Conservation (phyloP, 1,139 yeast species). For the Magnusiomyces paraingens region DNA sequence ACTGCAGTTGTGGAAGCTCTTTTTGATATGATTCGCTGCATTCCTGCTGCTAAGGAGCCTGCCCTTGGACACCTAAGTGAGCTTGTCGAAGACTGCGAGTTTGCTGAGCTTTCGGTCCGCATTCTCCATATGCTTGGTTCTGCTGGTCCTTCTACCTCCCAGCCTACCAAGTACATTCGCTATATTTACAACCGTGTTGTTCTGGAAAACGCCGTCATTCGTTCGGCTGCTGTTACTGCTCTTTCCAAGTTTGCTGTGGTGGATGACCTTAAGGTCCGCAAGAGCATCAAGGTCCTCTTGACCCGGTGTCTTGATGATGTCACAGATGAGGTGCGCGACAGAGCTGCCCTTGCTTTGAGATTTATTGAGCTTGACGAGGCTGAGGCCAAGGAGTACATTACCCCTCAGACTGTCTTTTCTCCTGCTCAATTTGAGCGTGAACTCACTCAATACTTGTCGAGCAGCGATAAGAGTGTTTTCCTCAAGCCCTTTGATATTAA, state of each 20-base stretch:
- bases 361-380: conserved; percentile 49
- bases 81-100: conserved; percentile 97
- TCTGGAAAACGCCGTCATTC: conserved; percentile 85
- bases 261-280: conserved; percentile 59
- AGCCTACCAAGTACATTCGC: conserved; percentile 88
- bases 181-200: conserved; percentile 96
- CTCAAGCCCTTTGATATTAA: conserved; percentile 62
- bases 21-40: conserved; percentile 80
- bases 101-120: conserved; percentile 85
- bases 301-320: conserved; percentile 79
- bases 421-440: conserved; percentile 71
- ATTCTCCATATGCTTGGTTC: conserved; percentile 86
- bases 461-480: conserved; percentile 51
- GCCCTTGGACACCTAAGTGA: conserved; percentile 91
- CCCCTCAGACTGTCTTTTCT: conserved; percentile 65
- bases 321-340: conserved; percentile 97
- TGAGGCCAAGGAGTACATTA: conserved; percentile 48
- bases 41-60: conserved; percentile 78
- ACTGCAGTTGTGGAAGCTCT: conserved; percentile 86
- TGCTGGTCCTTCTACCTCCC: conserved; percentile 83
- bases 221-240: conserved; percentile 94
- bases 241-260: conserved; percentile 84
- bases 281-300: conserved; percentile 68
- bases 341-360: conserved; percentile 81
- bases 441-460: conserved; percentile 63